Percentiles rank a stretch among this genome's conserved stretches.
These are phyloP conservation scores for Orbilia ellipsospora DNA, from an alignment of 2,329 filamentous ascomycete genomes.

Conservation along the genomic window DNA sequence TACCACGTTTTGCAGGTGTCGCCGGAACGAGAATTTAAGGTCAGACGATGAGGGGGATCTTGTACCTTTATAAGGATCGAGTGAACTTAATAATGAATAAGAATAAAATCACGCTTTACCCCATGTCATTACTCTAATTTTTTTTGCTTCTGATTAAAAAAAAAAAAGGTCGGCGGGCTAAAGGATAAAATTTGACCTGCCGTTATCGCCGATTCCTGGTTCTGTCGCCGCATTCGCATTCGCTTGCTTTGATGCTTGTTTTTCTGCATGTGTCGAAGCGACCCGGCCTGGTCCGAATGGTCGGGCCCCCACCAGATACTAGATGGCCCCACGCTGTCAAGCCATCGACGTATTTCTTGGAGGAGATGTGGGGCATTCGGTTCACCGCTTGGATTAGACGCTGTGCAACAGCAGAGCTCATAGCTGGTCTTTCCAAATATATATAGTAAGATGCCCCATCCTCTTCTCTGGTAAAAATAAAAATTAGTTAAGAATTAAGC, in stretches of 20 bases:
- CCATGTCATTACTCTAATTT: slow-evolving; percentile 7
- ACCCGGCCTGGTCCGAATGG: too few relatives aligned
- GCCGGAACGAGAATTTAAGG: neutral
- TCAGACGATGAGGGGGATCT: neutral
- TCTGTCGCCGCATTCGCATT: slow-evolving; percentile 48
- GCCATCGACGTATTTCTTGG: slow-evolving; percentile 7
- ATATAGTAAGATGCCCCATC: too few relatives aligned
- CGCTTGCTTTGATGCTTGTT: slow-evolving; percentile 15
- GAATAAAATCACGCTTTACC: slow-evolving; percentile 19
- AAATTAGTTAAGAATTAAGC: too few relatives aligned
- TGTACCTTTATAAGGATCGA: neutral
- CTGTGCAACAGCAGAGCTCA: too few relatives aligned
- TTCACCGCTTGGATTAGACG: too few relatives aligned
- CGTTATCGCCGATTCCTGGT: slow-evolving; percentile 50
- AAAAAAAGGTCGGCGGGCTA: slow-evolving; percentile 35
- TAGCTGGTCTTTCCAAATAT: too few relatives aligned
- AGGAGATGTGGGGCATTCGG: too few relatives aligned
- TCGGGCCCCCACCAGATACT: slow-evolving; percentile 6
- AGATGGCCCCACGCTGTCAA: slow-evolving; percentile 1
- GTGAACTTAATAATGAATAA: neutral
- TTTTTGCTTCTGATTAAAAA: slow-evolving; percentile 24
- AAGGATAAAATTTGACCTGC: slow-evolving; percentile 40
- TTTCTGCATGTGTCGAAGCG: slow-evolving; percentile 18
- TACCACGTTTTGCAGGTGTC: neutral
- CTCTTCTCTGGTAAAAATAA: too few relatives aligned